phyloP scores from a whole-genome alignment of 495 filamentous ascomycete genomes.

The Jackrogersella minutella region DNA sequence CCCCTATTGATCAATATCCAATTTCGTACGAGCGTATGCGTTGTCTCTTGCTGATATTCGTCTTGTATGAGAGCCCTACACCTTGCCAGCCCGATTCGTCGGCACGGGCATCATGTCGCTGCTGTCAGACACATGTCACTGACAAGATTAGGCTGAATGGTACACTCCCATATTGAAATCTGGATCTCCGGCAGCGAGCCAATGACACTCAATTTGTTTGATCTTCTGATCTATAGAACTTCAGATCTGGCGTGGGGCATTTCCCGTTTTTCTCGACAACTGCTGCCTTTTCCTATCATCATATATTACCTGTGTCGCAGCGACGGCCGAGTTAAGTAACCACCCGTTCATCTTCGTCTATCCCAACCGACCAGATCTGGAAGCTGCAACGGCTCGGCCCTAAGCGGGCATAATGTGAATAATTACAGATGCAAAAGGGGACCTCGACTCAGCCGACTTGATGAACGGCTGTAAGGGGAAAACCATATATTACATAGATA shows the following conservation, averaged over 20 bases:
- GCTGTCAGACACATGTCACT: constrained; percentile 5
- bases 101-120: background rate
- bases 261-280: constrained; percentile 29
- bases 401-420: constrained; percentile 1
- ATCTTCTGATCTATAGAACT: constrained; percentile 39
- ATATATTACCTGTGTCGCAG: constrained; percentile 18
- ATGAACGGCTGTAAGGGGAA: constrained; percentile 8
- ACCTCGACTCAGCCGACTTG: constrained; percentile 23
- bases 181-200: constrained; percentile 35
- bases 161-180: constrained; percentile 17
- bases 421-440: background rate
- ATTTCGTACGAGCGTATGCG: constrained; percentile 1
- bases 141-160: constrained; percentile 36
- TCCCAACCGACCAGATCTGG: constrained; percentile 29
- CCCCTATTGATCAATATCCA: background rate
- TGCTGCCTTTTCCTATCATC: constrained; percentile 28
- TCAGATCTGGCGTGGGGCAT: constrained; percentile 41
- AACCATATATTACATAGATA: constrained; percentile 5
- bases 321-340: constrained; percentile 31
- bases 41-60: background rate
- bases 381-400: constrained; percentile 30
- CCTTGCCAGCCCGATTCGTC: background rate
- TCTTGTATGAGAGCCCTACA: background rate
- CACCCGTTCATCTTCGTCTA: constrained; percentile 22
- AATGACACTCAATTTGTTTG: constrained; percentile 34